Conservation (phyloP, 2,329 filamentous ascomycete species). For the Verticillium albo-atrum region DNA sequence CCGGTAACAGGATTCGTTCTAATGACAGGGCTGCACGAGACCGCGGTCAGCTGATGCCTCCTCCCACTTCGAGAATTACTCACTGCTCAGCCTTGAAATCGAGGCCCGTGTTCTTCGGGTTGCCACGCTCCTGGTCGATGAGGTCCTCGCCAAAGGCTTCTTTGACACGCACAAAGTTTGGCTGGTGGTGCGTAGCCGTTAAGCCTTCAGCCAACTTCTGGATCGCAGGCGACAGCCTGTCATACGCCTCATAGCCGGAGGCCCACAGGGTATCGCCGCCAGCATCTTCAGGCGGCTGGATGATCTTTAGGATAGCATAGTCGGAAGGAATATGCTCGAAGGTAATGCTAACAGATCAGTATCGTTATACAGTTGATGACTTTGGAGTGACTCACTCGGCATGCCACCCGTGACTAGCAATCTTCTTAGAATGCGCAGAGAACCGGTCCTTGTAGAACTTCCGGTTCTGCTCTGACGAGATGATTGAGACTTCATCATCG, state of each 20-base stretch:
- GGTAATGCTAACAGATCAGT: constrained; percentile 25
- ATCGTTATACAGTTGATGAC: neutral
- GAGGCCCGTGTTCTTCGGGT: neutral
- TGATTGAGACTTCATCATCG: constrained; percentile 44
- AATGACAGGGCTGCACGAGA: constrained; percentile 36
- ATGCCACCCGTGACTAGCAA: constrained; percentile 35
- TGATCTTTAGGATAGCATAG: constrained; percentile 39
- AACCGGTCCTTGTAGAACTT: constrained; percentile 32
- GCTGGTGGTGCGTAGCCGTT: constrained; percentile 32
- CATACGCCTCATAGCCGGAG: constrained; percentile 40
- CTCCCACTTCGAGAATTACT: neutral
- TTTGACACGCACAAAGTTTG: constrained; percentile 23
- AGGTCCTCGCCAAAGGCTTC: constrained; percentile 31
- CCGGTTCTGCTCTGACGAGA: constrained; percentile 36
- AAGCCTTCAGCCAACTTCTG: constrained; percentile 41
- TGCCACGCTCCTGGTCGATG: constrained; percentile 13
- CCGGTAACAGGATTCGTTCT: constrained; percentile 55
- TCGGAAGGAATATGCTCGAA: constrained; percentile 42
- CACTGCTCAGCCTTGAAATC: constrained; percentile 2
- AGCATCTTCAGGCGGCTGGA: constrained; percentile 33
- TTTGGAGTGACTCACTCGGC: constrained; percentile 27
- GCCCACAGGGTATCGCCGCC: constrained; percentile 39
- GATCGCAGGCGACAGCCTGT: constrained; percentile 42
- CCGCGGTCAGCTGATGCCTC: no score
- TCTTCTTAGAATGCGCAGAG: constrained; percentile 19